phyloP scores from a whole-genome alignment of 2,329 filamentous ascomycete species.

The Aspergillus flavus region DNA sequence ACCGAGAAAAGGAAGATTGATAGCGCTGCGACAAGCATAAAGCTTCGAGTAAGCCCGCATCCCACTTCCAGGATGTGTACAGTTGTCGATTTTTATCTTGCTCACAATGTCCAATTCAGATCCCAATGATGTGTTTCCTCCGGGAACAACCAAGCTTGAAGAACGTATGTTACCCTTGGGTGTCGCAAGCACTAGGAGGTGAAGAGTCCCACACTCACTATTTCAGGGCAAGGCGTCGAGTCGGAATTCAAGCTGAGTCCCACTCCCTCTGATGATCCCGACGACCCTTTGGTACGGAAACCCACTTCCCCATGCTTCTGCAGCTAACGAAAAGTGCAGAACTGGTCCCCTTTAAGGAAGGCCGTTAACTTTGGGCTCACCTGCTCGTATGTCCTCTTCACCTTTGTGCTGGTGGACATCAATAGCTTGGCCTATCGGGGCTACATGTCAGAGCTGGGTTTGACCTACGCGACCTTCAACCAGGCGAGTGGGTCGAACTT shows the following conservation, averaged over 20 bases:
- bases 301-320: neutral
- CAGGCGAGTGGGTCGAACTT: constrained; percentile 48
- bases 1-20: neutral
- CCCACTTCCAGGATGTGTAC: neutral
- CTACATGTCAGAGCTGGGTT: constrained; percentile 47
- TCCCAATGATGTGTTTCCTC: neutral
- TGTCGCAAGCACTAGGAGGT: constrained; percentile 9
- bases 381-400: constrained; percentile 31
- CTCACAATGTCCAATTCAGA: neutral
- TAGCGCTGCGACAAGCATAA: neutral
- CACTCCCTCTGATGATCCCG: constrained; percentile 27
- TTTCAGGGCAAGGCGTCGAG: neutral
- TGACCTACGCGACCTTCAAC: constrained; percentile 46
- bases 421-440: constrained; percentile 46
- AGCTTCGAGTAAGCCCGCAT: neutral
- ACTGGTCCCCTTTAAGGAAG: constrained; percentile 28
- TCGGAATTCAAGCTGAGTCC: constrained; percentile 22
- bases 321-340: constrained; percentile 1
- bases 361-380: constrained; percentile 28
- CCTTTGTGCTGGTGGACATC: constrained; percentile 39
- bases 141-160: constrained; percentile 17
- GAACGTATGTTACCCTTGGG: constrained; percentile 15
- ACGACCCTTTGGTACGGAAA: constrained; percentile 24
- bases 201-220: constrained; percentile 2
- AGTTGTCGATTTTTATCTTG: neutral